Evolutionary conservation across 1,284 basidiomycete genomes (phyloP).

Genomic region (Ganoderma leucocontextum): DNA sequence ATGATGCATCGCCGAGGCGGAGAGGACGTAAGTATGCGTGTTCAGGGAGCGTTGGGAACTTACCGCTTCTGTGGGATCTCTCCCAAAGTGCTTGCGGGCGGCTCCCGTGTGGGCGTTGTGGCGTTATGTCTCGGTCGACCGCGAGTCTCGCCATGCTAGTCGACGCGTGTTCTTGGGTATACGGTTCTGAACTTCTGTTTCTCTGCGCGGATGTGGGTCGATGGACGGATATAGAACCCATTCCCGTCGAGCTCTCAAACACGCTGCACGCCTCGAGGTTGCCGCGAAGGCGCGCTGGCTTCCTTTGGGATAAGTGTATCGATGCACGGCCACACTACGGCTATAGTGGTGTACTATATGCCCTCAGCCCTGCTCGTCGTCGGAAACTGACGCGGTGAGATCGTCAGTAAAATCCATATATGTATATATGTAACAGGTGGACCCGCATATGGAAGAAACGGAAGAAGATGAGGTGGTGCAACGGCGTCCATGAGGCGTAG

Average conservation of each 20-base stretch:
- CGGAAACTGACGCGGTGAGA: not conserved
- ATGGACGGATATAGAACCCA: not conserved
- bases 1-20: constrained; percentile 1
- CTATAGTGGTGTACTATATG: not conserved
- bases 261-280: constrained; percentile 16
- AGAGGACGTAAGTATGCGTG: constrained; percentile 2
- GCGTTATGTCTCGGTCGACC: not conserved
- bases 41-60: constrained; percentile 16
- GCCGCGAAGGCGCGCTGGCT: not conserved
- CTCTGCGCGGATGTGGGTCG: not conserved
- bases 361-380: not conserved
- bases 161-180: constrained; percentile 1
- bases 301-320: constrained; percentile 2
- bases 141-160: not conserved
- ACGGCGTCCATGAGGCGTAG: not conserved
- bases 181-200: not conserved
- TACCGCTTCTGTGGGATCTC: constrained; percentile 25
- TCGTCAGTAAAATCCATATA: not conserved
- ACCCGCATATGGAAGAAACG: not conserved
- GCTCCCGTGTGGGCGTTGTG: constrained; percentile 7
- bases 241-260: constrained; percentile 17
- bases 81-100: constrained; percentile 27
- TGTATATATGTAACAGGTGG: not conserved
- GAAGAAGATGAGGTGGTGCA: not conserved
- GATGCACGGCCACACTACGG: not conserved